Evolutionary conservation across 306 rosid genomes (phyloP), one percentile per base, ranked within the genome.

Genomic region (Medicago arabica): DNA sequence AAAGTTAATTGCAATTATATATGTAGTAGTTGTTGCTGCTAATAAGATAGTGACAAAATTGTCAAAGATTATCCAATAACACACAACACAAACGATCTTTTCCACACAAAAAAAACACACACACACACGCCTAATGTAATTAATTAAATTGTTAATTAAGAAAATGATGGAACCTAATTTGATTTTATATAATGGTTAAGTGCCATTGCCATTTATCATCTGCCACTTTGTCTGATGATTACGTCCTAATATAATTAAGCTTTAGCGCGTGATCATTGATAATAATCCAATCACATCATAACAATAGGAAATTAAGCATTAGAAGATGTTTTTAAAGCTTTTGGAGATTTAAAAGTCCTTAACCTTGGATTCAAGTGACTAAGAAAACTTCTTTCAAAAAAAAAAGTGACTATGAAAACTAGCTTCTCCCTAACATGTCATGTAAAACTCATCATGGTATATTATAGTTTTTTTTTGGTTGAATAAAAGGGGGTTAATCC

Each of bases 21-120:
- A 34, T 5, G 38, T 34, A 51, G 39, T 46, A 79, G 41, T 36
- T 68, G 39, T 46, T 81, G 41, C 25, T 67, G 58, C 49, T 41
- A 31, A 4, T 72, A 51, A 64, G 53, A 57, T 57, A 19, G 62
- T 71, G 66, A 59, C 66, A 49, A 25, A 59, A 6, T 43, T 41
- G 80, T 77, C 59, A 18, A 67, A 71, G 53, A 74, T 80, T 77
- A 78, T 80, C 80, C 81, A 77, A 51, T 44, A 41, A 9, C 61
- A 55, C 19, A 55, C 61, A 7, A 55, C 19, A 55, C 61, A 7
- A 55, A 55, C 38, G 7, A 34, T 0, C 7, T 34, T 34, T 34
- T 34, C 3, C 38, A 34, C n/a, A 34, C 6, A 34, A 34, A 5
- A 34, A 34, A 34, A 34, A 34, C 5, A 28, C 0, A 28, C 31